phyloP scores from a whole-genome alignment of 345 rosid species.

The Microcos paniculata region DNA sequence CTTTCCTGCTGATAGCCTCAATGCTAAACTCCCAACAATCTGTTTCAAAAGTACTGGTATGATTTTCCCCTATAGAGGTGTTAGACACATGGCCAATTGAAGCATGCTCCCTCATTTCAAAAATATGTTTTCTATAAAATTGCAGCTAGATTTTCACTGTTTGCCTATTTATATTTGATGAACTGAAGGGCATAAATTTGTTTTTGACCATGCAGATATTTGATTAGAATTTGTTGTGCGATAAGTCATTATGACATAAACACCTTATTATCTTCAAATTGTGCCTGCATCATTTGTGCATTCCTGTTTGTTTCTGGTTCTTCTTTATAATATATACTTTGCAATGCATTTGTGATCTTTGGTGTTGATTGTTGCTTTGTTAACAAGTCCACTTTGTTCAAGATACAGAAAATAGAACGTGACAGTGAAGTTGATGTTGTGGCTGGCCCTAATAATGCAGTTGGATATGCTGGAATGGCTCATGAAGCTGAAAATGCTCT shows the following conservation, averaged over 20 bases:
- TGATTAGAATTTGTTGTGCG: conserved; percentile 17
- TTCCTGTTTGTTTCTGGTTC: not conserved
- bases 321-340: too few relatives aligned
- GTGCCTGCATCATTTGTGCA: not conserved
- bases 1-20: conserved; percentile 74
- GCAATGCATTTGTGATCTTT: conserved; percentile 17
- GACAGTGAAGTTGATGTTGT: conserved; percentile 44
- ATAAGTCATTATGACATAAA: conserved; percentile 15
- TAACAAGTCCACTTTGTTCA: conserved; percentile 22
- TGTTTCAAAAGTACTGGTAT: conserved; percentile 39
- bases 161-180: not conserved
- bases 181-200: not conserved
- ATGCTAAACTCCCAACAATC: conserved; percentile 37
- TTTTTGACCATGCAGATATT: not conserved
- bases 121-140: conserved; percentile 18
- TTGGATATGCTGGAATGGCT: conserved; percentile 27
- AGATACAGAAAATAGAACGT: conserved; percentile 39
- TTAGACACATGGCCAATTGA: not conserved
- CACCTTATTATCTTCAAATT: not conserved
- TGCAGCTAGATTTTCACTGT: not conserved
- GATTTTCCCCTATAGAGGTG: conserved; percentile 11
- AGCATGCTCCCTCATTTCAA: conserved; percentile 3
- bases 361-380: conserved; percentile 21
- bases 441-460: conserved; percentile 27
- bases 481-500: conserved; percentile 46